Percentiles rank a stretch among this genome's conserved stretches.
Conservation (phyloP, 768 basidiomycete genomes). For the Pulveroboletus frians region DNA sequence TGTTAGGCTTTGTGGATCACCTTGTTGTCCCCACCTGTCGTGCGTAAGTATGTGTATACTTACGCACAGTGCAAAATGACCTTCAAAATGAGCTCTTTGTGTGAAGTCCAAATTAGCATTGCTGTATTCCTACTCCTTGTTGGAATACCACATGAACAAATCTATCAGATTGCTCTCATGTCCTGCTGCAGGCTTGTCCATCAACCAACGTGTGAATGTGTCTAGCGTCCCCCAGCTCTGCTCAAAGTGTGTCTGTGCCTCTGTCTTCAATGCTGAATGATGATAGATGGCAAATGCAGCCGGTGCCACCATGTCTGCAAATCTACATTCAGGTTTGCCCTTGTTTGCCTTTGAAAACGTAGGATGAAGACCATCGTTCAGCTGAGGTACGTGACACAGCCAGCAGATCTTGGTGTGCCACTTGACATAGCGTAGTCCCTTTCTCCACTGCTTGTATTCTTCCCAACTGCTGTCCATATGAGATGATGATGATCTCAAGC, state of each 20-base stretch:
- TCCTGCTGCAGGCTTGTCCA: neutral
- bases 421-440: neutral
- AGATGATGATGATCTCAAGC: neutral
- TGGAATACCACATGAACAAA: constrained; percentile 5
- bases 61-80: no score
- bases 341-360: neutral
- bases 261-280: neutral
- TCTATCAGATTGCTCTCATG: constrained; percentile 2
- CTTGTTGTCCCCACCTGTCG: no score
- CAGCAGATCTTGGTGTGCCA: constrained; percentile 6
- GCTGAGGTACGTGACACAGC: constrained; percentile 3
- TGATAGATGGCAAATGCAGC: neutral
- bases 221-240: neutral
- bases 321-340: neutral
- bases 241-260: neutral
- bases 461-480: neutral
- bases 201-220: neutral
- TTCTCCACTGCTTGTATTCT: constrained; percentile 2
- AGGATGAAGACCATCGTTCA: neutral
- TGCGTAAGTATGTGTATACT: no score
- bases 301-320: neutral
- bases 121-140: no score
- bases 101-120: no score
- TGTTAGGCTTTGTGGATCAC: no score
- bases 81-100: no score